Conservation (phyloP, 2,329 filamentous ascomycete genomes). For the Clonostachys rosea region DNA sequence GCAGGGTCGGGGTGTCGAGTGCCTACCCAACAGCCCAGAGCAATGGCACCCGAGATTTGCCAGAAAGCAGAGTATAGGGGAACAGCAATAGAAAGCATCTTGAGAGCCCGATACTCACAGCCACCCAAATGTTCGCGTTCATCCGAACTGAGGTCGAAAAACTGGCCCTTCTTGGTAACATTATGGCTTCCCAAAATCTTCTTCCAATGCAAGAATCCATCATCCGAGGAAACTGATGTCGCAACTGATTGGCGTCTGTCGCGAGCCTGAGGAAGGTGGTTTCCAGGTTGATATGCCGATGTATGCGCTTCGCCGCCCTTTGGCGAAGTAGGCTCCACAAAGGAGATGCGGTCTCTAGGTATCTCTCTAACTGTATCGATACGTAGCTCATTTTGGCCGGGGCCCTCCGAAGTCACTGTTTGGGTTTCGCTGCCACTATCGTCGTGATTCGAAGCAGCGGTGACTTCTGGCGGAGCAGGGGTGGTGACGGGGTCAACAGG, state of each 20-base stretch:
- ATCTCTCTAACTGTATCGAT: not conserved
- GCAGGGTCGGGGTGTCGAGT: slow-evolving; percentile 43
- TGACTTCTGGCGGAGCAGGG: not conserved
- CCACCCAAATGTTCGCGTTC: slow-evolving; percentile 57
- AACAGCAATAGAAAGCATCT: slow-evolving; percentile 53
- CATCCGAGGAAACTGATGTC: slow-evolving; percentile 11
- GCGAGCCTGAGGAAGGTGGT: slow-evolving; percentile 1
- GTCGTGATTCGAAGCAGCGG: not conserved
- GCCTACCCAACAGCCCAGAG: slow-evolving; percentile 53
- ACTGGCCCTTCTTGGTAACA: slow-evolving; percentile 47
- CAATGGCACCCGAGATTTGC: slow-evolving; percentile 55
- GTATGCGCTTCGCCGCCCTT: not conserved
- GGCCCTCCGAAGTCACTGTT: not conserved
- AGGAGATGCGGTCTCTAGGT: slow-evolving; percentile 9
- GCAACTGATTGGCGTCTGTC: slow-evolving; percentile 10
- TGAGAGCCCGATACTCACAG: slow-evolving; percentile 59
- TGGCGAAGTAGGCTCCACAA: slow-evolving; percentile 1
- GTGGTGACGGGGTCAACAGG: not conserved
- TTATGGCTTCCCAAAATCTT: slow-evolving; percentile 27
- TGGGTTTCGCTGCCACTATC: not conserved
- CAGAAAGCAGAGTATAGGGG: slow-evolving; percentile 55
- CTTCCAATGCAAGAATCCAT: slow-evolving; percentile 19
- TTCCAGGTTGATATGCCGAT: slow-evolving; percentile 12
- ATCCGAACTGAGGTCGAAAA: slow-evolving; percentile 44
- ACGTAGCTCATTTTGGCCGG: no score